Base-by-base conservation (phyloP, 352 stramenopile genomes). In the Globisporangium paddicum region DNA sequence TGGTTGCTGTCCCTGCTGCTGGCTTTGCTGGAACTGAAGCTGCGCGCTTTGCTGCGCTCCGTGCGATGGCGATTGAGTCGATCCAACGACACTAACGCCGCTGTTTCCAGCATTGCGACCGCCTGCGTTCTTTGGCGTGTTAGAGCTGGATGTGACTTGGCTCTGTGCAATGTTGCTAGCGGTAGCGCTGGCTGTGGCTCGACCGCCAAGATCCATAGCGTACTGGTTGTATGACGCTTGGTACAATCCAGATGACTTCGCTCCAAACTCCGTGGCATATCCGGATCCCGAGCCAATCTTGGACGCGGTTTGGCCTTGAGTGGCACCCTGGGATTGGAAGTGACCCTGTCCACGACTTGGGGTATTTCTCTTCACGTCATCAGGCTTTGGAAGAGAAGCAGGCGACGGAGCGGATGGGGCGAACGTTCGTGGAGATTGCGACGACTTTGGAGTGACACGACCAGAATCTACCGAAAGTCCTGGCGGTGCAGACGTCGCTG, bases 381-480 rank as follows among this genome's bases (percentile, higher is more conserved):
- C 83, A 5, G 86, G 86, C 69, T 95, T 95, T 42, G 86, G 86
- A 6, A 95, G 72, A 54, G 86, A 79, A n/a, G 82, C 82, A n/a
- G 86, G 86, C 44, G 86, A 95, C 21, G 86, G 86, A 45, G 86
- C 83, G 18, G 84, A 91, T 44, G 86, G 86, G 5, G 84, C 62
- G 53, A 77, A 89, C 3, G 62, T 69, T 14, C 72, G 75, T 6
- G 83, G 83, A 60, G 83, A 90, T 50, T 87, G 78, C 35, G 66
- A 68, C 28, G 74, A 72, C 67, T 87, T 90, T 46, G 81, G 79
- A 19, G 77, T 90, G 23, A 82, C 66, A 55, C 79, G 80, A 25
- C 81, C 80, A 19, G 81, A 81, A 9, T 90, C 79, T 5, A 90
- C 83, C 18, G 76, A 80, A 35, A 93, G 58, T 47, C 82, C 82